These are phyloP conservation scores for Coniochaeta prunicola DNA, from an alignment of 2,329 filamentous ascomycete species.

Conservation along the genomic window DNA sequence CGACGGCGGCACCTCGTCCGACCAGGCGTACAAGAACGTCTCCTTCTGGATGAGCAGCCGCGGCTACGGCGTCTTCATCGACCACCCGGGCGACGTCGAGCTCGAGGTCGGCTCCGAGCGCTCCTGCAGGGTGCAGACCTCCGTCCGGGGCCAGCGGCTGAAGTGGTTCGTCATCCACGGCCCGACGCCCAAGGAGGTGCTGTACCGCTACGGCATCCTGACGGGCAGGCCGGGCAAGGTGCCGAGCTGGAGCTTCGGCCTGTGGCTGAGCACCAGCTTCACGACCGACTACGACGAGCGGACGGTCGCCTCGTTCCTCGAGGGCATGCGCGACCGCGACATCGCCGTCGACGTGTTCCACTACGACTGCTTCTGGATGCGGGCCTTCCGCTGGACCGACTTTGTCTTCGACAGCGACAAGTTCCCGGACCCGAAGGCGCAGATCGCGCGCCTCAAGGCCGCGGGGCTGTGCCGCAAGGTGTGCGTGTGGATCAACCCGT, in stretches of 20 bases:
- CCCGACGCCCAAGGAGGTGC: constrained; percentile 62
- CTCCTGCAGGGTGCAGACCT: constrained; percentile 63
- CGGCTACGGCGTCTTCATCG: constrained; percentile 74
- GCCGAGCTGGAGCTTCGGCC: constrained; percentile 67
- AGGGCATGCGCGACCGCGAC: constrained; percentile 58
- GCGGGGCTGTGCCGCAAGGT: constrained; percentile 55
- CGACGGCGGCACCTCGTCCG: constrained; percentile 58
- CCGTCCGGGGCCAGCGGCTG: constrained; percentile 59
- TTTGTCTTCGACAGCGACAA: constrained; percentile 62
- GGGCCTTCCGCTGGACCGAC: constrained; percentile 68
- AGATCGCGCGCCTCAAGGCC: constrained; percentile 57
- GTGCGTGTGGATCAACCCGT: constrained; percentile 72
- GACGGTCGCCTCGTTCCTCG: constrained; percentile 60
- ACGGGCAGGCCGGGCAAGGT: constrained; percentile 59
- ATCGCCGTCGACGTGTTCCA: constrained; percentile 67
- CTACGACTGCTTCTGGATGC: constrained; percentile 74
- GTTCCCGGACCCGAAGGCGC: constrained; percentile 61
- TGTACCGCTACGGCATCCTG: constrained; percentile 58
- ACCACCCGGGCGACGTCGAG: constrained; percentile 61
- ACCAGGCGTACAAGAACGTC: constrained; percentile 67
- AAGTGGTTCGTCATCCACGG: constrained; percentile 72
- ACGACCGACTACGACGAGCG: constrained; percentile 66
- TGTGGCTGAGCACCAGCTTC: constrained; percentile 73
- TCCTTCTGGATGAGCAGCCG: constrained; percentile 62
- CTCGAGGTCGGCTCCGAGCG: constrained; percentile 69